Percentiles rank a stretch among this genome's conserved stretches.
Evolutionary conservation across 768 basidiomycete species (phyloP).

Genomic region (Sporobolomyces roseus): DNA sequence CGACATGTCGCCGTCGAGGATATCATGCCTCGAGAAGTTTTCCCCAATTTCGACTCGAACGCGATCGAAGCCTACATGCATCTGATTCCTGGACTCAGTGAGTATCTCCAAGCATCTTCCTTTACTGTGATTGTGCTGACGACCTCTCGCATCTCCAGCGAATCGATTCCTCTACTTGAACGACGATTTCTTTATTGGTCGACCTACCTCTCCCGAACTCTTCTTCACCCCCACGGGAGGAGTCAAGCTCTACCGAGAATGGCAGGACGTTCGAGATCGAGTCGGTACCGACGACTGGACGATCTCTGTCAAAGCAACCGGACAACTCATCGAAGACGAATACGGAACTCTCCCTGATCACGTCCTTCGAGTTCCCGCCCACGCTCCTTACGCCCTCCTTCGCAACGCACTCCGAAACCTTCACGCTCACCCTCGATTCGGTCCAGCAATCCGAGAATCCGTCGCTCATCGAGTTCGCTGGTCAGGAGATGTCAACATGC

Average conservation of each 20-base stretch:
- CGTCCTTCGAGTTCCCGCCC: slow-evolving; percentile 9
- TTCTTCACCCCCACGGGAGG: slow-evolving; percentile 17
- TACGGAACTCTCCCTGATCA: not conserved
- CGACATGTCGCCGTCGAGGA: slow-evolving; percentile 13
- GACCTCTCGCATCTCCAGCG: not conserved
- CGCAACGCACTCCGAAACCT: slow-evolving; percentile 18
- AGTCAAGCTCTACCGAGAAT: slow-evolving; percentile 12
- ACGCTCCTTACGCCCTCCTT: slow-evolving; percentile 12
- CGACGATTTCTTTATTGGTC: slow-evolving; percentile 11
- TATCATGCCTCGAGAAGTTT: slow-evolving; percentile 4
- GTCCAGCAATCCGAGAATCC: slow-evolving; percentile 6
- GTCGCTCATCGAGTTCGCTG: slow-evolving; percentile 11
- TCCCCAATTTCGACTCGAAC: slow-evolving; percentile 8
- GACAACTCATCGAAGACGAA: not conserved
- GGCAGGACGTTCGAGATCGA: slow-evolving; percentile 11
- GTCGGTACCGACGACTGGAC: slow-evolving; percentile 3
- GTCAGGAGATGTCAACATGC: slow-evolving; percentile 16
- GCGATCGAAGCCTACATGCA: slow-evolving; percentile 19
- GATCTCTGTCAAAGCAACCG: slow-evolving; percentile 11
- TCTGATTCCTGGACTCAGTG: slow-evolving; percentile 12
- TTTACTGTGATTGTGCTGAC: not conserved
- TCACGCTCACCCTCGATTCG: slow-evolving; percentile 5
- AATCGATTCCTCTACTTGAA: slow-evolving; percentile 18
- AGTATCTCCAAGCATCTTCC: not conserved
- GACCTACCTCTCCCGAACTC: slow-evolving; percentile 17